Evolutionary conservation across 768 basidiomycete species (phyloP).

Genomic region (Russula vinacea): DNA sequence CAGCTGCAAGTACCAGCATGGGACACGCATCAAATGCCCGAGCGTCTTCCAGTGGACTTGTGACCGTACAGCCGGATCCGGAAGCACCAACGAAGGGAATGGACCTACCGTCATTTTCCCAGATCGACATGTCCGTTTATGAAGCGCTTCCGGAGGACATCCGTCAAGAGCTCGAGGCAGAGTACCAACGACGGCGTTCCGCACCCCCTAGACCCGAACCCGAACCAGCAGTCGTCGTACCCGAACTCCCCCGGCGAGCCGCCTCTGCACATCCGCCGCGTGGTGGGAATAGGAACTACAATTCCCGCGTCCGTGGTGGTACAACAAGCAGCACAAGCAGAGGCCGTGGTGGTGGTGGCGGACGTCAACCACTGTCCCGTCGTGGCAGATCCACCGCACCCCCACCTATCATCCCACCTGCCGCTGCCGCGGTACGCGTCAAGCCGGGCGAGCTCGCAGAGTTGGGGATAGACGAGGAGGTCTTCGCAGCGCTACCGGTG

Average conservation of each 20-base stretch:
- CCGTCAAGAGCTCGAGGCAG: constrained; percentile 62
- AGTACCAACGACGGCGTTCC: constrained; percentile 58
- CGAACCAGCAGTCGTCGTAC: constrained; percentile 12
- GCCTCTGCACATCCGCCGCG: constrained; percentile 15
- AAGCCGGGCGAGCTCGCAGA: constrained; percentile 55
- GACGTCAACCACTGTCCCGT: neutral
- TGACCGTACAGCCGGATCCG: constrained; percentile 2
- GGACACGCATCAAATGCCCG: constrained; percentile 1
- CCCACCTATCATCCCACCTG: constrained; percentile 33
- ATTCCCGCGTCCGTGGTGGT: constrained; percentile 21
- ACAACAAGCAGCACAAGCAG: constrained; percentile 1
- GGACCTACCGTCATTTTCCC: constrained; percentile 67
- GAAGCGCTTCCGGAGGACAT: constrained; percentile 69
- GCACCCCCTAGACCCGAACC: constrained; percentile 37
- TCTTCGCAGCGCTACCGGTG: constrained; percentile 61
- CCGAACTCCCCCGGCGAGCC: constrained; percentile 16
- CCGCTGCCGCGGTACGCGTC: constrained; percentile 38
- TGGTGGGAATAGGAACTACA: constrained; percentile 5
- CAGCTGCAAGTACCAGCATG: constrained; percentile 6
- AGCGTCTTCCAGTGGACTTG: constrained; percentile 12
- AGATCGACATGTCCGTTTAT: constrained; percentile 68
- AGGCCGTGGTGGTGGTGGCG: neutral
- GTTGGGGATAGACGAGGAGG: constrained; percentile 70
- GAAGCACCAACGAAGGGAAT: neutral
- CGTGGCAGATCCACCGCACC: constrained; percentile 38